Evolutionary conservation across 257 asterid species (phyloP).

Genomic region (Striga asiatica): DNA sequence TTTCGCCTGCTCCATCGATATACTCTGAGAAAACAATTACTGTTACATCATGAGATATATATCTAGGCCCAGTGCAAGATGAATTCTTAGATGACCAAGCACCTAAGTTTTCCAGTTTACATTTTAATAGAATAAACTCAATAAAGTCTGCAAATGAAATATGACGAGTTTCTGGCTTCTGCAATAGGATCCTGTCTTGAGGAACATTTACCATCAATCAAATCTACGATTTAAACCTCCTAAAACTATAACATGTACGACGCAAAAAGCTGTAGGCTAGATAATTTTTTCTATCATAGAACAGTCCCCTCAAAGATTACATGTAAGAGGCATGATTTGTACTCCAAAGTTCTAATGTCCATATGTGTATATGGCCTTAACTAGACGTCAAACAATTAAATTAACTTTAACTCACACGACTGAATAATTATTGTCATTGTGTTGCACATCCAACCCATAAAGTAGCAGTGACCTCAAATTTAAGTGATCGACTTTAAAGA

Average conservation of each 20-base stretch:
- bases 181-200: slow-evolving; percentile 5
- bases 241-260: background rate
- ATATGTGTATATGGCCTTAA: background rate
- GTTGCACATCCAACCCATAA: slow-evolving; percentile 3
- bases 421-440: background rate
- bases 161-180: slow-evolving; percentile 4
- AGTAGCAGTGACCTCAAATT: background rate
- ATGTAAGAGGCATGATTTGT: background rate
- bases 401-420: slow-evolving; percentile 5
- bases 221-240: slow-evolving; percentile 8
- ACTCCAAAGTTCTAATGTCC: background rate
- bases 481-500: background rate
- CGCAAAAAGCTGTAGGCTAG: background rate
- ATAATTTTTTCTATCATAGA: background rate
- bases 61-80: slow-evolving; percentile 8
- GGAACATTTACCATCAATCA: background rate
- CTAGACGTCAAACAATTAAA: background rate
- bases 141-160: background rate
- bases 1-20: slow-evolving; percentile 70
- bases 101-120: background rate
- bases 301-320: background rate
- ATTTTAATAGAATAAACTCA: slow-evolving; percentile 2
- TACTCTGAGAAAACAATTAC: slow-evolving; percentile 42
- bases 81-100: background rate
- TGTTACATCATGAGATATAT: slow-evolving; percentile 7